Conservation (phyloP, 2,329 filamentous ascomycete genomes). For the Grosmannia huntii region DNA sequence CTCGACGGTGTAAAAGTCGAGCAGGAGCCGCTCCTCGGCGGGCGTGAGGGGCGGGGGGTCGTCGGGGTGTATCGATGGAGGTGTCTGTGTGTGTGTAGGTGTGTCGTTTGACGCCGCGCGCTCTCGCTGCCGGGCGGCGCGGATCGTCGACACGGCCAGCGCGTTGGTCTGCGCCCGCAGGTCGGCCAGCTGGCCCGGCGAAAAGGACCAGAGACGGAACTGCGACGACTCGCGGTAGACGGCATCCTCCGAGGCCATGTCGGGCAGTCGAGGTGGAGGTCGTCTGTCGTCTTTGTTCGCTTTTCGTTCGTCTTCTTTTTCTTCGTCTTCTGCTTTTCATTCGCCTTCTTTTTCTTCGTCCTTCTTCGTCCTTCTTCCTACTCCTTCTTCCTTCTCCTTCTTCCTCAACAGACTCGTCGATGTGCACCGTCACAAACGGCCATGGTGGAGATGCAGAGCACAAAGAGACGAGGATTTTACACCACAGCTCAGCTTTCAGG, state of each 20-base stretch:
- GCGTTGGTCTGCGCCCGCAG: slow-evolving; percentile 69
- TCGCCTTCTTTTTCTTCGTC: neutral
- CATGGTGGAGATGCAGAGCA: neutral
- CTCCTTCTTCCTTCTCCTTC: neutral
- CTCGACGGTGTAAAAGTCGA: slow-evolving; percentile 61
- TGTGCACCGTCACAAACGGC: neutral
- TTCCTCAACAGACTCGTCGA: neutral
- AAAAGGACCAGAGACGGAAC: slow-evolving; percentile 87
- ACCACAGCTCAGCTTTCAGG: no score
- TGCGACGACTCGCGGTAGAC: slow-evolving; percentile 84
- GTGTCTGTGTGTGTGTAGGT: slow-evolving; percentile 19
- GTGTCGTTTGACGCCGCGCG: neutral
- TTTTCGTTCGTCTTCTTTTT: no score
- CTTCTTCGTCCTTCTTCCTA: no score
- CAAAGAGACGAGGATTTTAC: neutral
- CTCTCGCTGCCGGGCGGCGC: slow-evolving; percentile 25
- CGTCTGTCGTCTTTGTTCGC: no score
- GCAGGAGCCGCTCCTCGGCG: slow-evolving; percentile 69
- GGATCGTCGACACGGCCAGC: slow-evolving; percentile 52
- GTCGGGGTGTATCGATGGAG: neutral
- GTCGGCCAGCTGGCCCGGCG: slow-evolving; percentile 54
- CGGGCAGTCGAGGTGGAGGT: no score
- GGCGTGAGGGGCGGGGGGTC: slow-evolving; percentile 58
- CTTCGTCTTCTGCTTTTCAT: no score
- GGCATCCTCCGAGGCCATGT: slow-evolving; percentile 74